A percentile compares a stretch with the other conserved stretches of the same genome.
Conservation (phyloP, 1,139 yeast genomes). For the Candida neerlandica region DNA sequence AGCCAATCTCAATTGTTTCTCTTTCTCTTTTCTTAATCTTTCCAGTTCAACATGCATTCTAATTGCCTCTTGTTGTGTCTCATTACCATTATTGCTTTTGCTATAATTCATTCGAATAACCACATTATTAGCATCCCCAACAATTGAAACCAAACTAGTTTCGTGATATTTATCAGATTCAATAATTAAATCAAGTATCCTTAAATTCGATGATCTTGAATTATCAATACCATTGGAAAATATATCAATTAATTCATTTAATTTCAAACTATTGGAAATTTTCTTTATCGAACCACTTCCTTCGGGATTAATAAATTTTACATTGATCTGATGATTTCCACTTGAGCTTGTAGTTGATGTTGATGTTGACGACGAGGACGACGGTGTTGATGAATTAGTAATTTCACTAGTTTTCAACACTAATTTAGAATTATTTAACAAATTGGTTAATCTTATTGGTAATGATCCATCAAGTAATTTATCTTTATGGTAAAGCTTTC, state of each 20-base stretch:
- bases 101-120: conserved; percentile 25
- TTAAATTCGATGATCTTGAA: conserved; percentile 10
- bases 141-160: conserved; percentile 17
- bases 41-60: conserved; percentile 23
- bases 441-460: conserved; percentile 36
- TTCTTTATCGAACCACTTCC: conserved; percentile 12
- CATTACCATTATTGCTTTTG: conserved; percentile 10
- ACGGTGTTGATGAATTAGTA: conserved; percentile 4
- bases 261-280: conserved; percentile 13
- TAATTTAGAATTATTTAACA: conserved; percentile 36
- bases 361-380: background rate
- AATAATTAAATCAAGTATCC: conserved; percentile 15
- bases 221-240: conserved; percentile 13
- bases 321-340: conserved; percentile 22
- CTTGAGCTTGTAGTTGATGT: too few relatives aligned
- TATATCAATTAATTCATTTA: conserved; percentile 16
- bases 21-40: conserved; percentile 10
- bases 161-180: conserved; percentile 13
- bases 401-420: conserved; percentile 21
- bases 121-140: conserved; percentile 21
- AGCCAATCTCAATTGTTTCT: conserved; percentile 4
- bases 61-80: conserved; percentile 25
- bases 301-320: conserved; percentile 25
- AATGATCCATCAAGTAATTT: conserved; percentile 35
- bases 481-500: conserved; percentile 31